A percentile compares a stretch with the other conserved stretches of the same genome.
Evolutionary conservation across 139 green algal genomes (phyloP).

Genomic region (Coelastrella sp.): DNA sequence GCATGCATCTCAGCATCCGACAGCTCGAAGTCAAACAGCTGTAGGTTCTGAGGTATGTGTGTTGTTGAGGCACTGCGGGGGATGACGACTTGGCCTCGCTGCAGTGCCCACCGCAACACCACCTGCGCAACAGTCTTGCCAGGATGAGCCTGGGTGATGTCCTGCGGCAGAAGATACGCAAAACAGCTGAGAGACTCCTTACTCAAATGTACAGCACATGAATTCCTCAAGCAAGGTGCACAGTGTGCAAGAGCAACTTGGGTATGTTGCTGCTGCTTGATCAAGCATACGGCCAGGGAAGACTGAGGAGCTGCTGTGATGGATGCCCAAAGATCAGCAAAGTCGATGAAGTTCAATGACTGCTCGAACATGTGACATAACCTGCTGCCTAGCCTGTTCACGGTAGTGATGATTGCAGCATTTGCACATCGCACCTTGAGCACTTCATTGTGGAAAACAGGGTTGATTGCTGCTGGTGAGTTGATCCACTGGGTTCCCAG

Average conservation of each 20-base stretch:
- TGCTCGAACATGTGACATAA: too few species aligned
- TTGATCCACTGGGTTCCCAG: slow-evolving; percentile 77
- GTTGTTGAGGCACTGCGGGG: slow-evolving; percentile 56
- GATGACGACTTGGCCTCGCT: slow-evolving; percentile 68
- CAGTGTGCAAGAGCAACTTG: too few species aligned
- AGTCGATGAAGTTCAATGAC: too few species aligned
- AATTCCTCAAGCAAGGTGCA: too few species aligned
- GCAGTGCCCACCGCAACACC: slow-evolving; percentile 79
- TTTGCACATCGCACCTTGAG: slow-evolving; percentile 34
- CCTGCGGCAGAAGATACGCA: background rate
- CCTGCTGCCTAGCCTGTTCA: too few species aligned
- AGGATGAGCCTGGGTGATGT: slow-evolving; percentile 28
- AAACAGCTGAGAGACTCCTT: too few species aligned
- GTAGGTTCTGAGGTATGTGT: slow-evolving; percentile 65
- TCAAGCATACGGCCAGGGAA: too few species aligned
- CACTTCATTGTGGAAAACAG: slow-evolving; percentile 59
- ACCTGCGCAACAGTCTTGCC: slow-evolving; percentile 64
- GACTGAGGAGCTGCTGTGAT: too few species aligned
- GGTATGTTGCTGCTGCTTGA: too few species aligned
- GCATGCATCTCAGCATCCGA: slow-evolving; percentile 59
- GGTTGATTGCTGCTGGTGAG: slow-evolving; percentile 56
- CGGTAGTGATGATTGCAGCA: too few species aligned
- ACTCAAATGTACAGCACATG: too few species aligned
- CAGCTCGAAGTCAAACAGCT: slow-evolving; percentile 68
- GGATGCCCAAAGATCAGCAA: too few species aligned